Conservation (phyloP, 2,329 filamentous ascomycete species). For the Passalora sequoiae region DNA sequence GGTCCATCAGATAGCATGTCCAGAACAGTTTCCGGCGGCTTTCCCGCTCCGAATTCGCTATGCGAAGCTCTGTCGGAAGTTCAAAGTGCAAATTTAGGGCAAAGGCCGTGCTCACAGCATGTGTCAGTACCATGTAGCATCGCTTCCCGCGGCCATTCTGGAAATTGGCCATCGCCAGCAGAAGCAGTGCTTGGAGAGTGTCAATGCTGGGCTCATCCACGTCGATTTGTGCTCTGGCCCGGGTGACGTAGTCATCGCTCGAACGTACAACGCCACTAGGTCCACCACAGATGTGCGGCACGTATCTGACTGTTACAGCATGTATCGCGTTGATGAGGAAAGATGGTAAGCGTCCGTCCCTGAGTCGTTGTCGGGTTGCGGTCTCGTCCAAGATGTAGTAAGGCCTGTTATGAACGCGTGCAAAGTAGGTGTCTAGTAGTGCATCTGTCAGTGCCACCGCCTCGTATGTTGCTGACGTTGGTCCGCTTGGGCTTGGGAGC, state of each 20-base stretch:
- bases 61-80: slow-evolving; percentile 56
- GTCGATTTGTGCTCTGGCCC: slow-evolving; percentile 65
- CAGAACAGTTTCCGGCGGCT: slow-evolving; percentile 77
- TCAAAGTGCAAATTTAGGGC: slow-evolving; percentile 78
- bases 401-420: slow-evolving; percentile 72
- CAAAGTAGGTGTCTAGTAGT: slow-evolving; percentile 69
- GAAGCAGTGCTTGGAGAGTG: slow-evolving; percentile 66
- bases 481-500: slow-evolving; percentile 8
- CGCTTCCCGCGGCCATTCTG: slow-evolving; percentile 76
- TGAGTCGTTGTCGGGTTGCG: slow-evolving; percentile 65
- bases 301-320: slow-evolving; percentile 56
- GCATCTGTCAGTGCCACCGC: slow-evolving; percentile 23
- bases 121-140: slow-evolving; percentile 80
- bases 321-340: slow-evolving; percentile 51
- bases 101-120: slow-evolving; percentile 73
- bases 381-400: slow-evolving; percentile 77
- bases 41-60: slow-evolving; percentile 66
- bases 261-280: slow-evolving; percentile 62
- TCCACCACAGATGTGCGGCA: slow-evolving; percentile 58
- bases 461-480: slow-evolving; percentile 13
- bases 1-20: slow-evolving; percentile 81
- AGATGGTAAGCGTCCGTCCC: slow-evolving; percentile 58
- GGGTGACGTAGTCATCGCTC: slow-evolving; percentile 68
- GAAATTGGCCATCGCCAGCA: slow-evolving; percentile 70
- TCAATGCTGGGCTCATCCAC: slow-evolving; percentile 78